These are phyloP conservation scores for Saccharomycopsis fibuligera DNA, from an alignment of 805 yeast genomes.

Conservation along the genomic window DNA sequence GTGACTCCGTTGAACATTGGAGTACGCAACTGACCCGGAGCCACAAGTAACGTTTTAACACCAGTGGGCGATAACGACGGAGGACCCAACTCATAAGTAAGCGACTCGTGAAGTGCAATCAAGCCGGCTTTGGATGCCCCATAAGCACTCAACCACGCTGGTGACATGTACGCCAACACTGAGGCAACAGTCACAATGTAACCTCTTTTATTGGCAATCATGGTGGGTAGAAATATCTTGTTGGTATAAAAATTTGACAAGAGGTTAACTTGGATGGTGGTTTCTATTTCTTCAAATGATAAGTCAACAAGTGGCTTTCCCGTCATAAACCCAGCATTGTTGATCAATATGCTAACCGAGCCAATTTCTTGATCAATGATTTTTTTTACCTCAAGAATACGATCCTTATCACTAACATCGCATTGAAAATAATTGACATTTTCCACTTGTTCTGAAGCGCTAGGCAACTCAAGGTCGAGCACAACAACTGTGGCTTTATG, in stretches of 20 bases:
- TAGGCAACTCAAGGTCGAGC: conserved; percentile 27
- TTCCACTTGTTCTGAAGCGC: conserved; percentile 14
- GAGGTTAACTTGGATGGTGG: conserved; percentile 60
- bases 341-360: conserved; percentile 70
- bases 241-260: conserved; percentile 63
- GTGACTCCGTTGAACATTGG: conserved; percentile 63
- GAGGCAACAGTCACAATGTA: conserved; percentile 78
- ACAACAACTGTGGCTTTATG: conserved; percentile 52
- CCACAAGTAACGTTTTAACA: conserved; percentile 66
- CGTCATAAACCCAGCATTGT: conserved; percentile 76
- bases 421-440: conserved; percentile 51
- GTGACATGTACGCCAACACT: conserved; percentile 77
- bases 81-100: conserved; percentile 62
- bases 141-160: conserved; percentile 70
- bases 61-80: conserved; percentile 38
- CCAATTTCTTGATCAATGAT: conserved; percentile 38
- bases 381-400: conserved; percentile 37
- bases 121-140: conserved; percentile 90
- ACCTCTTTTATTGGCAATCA: conserved; percentile 59
- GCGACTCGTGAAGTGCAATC: conserved; percentile 76
- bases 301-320: conserved; percentile 54
- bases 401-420: conserved; percentile 55
- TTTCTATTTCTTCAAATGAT: conserved; percentile 52
- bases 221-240: conserved; percentile 65
- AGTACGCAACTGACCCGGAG: conserved; percentile 86